Evolutionary conservation across 805 yeast genomes (phyloP).

Genomic region (Yarrowia bubula): DNA sequence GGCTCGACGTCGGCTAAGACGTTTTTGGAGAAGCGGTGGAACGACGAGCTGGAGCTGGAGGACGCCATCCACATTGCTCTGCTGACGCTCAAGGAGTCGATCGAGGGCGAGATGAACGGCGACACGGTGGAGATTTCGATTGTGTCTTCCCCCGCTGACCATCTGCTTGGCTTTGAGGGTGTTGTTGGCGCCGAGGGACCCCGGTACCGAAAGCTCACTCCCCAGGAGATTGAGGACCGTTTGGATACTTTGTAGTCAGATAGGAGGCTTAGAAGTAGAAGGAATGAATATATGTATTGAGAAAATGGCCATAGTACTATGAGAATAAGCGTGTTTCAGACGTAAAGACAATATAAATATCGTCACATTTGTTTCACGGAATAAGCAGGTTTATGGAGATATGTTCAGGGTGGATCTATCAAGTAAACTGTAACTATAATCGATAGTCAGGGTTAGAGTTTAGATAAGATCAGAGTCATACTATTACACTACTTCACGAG

Average conservation of each 20-base stretch:
- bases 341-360: no score
- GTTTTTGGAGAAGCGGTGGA: conserved; percentile 96
- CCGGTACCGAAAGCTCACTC: conserved; percentile 74
- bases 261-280: conserved; percentile 32
- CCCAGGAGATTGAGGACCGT: conserved; percentile 95
- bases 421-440: no score
- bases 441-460: no score
- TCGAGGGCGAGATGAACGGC: conserved; percentile 97
- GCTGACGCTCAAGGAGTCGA: conserved; percentile 89
- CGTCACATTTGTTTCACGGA: no score
- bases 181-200: conserved; percentile 79
- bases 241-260: conserved; percentile 89
- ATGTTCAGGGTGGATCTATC: no score
- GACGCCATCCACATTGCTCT: conserved; percentile 97
- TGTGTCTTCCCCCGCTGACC: conserved; percentile 78
- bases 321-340: no score
- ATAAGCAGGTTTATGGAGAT: no score
- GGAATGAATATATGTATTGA: neutral
- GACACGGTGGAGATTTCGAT: conserved; percentile 91
- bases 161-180: conserved; percentile 81
- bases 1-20: conserved; percentile 96
- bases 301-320: no score
- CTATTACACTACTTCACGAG: no score
- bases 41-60: conserved; percentile 92
- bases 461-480: no score